These are phyloP conservation scores for Torulaspora maleeae DNA, from an alignment of 805 yeast species.

Conservation along the genomic window DNA sequence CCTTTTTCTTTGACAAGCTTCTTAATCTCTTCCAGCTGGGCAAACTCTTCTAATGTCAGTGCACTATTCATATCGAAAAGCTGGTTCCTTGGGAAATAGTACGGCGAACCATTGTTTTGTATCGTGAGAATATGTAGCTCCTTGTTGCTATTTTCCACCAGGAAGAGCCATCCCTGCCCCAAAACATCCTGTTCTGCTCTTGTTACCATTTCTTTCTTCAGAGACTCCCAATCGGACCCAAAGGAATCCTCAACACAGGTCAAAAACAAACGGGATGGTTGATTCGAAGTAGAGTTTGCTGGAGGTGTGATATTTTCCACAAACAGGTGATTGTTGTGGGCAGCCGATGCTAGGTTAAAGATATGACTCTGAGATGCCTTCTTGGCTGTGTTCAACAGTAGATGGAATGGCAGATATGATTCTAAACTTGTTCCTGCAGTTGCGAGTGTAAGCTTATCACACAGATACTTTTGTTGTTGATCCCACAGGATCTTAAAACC, in stretches of 20 bases:
- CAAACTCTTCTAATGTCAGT: constrained; percentile 51
- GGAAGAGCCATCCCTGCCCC: constrained; percentile 72
- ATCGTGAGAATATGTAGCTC: constrained; percentile 49
- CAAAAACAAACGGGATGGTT: constrained; percentile 38
- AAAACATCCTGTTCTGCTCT: constrained; percentile 44
- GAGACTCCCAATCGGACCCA: constrained; percentile 41
- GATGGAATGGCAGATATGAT: constrained; percentile 67
- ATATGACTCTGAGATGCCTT: constrained; percentile 57
- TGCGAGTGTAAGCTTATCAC: constrained; percentile 54
- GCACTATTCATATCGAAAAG: constrained; percentile 72
- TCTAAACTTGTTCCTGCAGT: constrained; percentile 81
- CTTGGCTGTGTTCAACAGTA: constrained; percentile 60
- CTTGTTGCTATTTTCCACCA: constrained; percentile 63
- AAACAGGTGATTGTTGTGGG: constrained; percentile 87
- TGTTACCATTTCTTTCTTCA: constrained; percentile 46
- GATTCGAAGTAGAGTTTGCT: constrained; percentile 14
- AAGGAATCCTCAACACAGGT: constrained; percentile 36
- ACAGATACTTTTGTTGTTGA: constrained; percentile 65
- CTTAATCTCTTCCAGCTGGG: constrained; percentile 41
- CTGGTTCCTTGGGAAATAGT: constrained; percentile 64
- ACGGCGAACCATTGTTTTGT: constrained; percentile 76
- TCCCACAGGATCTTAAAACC: constrained; percentile 77
- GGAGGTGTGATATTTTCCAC: constrained; percentile 50
- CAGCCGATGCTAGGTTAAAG: constrained; percentile 88
- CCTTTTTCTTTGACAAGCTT: constrained; percentile 34